A percentile compares a stretch with the other conserved stretches of the same genome.
Conservation (phyloP, 257 asterid species). For the Solanum ossicruentum region DNA sequence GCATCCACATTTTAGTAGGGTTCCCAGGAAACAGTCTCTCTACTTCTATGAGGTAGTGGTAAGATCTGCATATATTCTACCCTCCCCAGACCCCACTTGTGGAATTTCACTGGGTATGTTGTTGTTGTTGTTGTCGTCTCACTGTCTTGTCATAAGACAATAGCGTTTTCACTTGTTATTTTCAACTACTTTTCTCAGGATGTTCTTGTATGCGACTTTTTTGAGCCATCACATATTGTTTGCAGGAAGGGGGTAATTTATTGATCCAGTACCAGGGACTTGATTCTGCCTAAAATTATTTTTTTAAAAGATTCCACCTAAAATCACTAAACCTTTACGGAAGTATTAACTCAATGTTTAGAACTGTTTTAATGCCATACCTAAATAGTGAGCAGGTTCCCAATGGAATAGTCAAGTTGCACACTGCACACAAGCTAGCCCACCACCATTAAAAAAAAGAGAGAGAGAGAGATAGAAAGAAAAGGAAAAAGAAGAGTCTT, state of each 20-base stretch:
- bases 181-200: background rate
- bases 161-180: background rate
- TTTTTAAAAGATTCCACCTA: background rate
- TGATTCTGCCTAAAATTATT: background rate
- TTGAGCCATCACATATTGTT: background rate
- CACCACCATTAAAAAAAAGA: background rate
- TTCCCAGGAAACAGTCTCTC: background rate
- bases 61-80: too few relatives aligned
- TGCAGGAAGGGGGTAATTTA: background rate
- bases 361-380: background rate
- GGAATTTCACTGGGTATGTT: too few relatives aligned
- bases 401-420: background rate
- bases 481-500: background rate
- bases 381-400: background rate
- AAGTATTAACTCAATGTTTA: background rate
- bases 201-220: background rate
- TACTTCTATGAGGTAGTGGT: too few relatives aligned
- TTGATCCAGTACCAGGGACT: background rate
- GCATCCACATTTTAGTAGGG: background rate
- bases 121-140: background rate
- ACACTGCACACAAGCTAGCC: background rate
- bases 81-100: too few relatives aligned
- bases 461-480: background rate
- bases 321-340: background rate
- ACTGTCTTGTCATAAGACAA: background rate